Percentiles rank a stretch among this genome's conserved stretches.
phyloP scores from a whole-genome alignment of 345 rosid genomes.

The Physaria fendleri region DNA sequence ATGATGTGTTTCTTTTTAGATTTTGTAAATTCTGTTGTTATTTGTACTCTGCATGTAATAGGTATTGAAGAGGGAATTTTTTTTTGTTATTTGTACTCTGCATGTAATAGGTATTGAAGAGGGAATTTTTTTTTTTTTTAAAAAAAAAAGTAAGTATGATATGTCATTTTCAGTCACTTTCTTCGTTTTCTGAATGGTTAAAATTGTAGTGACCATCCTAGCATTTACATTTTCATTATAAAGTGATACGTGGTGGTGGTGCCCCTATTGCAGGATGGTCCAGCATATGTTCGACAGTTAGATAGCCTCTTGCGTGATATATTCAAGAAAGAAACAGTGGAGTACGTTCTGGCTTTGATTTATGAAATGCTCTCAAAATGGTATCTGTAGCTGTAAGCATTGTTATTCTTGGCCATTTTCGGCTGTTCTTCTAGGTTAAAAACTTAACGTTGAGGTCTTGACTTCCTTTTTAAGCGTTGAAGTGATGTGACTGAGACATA shows the following conservation, averaged over 20 bases:
- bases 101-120: slow-evolving; percentile 83
- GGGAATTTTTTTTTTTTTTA: no score
- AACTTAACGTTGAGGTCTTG: not conserved
- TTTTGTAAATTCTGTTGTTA: no score
- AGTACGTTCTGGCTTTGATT: slow-evolving; percentile 88
- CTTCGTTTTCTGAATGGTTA: not conserved
- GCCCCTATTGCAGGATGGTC: slow-evolving; percentile 87
- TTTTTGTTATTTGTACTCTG: slow-evolving; percentile 5
- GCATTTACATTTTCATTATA: not conserved
- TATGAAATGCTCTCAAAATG: slow-evolving; percentile 74
- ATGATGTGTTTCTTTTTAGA: not conserved
- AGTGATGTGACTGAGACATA: not conserved
- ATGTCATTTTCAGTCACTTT: not conserved
- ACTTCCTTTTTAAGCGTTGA: not conserved
- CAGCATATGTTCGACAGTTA: slow-evolving; percentile 77
- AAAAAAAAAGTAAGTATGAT: no score
- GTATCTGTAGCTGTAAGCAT: slow-evolving; percentile 8
- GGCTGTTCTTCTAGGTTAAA: not conserved
- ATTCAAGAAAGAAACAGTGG: slow-evolving; percentile 91
- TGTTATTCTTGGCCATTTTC: not conserved
- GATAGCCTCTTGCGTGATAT: slow-evolving; percentile 81
- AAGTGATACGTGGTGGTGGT: slow-evolving; percentile 12
- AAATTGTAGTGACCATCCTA: not conserved
- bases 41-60: no score
- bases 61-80: no score